Evolutionary conservation across 2,329 filamentous ascomycete genomes (phyloP), one percentile per base, ranked within the genome.

Genomic region (Sarocladiaceae sp.): DNA sequence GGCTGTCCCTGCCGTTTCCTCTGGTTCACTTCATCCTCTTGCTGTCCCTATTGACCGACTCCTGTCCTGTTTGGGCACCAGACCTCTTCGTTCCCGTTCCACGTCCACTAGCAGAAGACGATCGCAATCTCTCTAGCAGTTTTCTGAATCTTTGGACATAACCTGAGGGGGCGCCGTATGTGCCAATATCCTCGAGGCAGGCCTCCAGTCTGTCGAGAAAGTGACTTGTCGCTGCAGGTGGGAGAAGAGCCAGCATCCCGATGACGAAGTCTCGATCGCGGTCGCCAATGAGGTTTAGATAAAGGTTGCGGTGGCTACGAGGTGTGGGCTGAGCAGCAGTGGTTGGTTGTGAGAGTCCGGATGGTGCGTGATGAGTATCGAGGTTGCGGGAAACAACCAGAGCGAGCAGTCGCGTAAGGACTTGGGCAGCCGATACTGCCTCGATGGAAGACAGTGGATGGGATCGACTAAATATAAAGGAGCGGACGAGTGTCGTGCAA

Each of bases 391-490:
- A 55, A 4, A 69, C 65, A 3, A 78, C 66, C 13, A 62, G 57
- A 27, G 61, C 55, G 18, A 79, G 64, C 35, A 76, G 70, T 51
- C 66, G 67, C 1, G 77, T 57, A 2, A 78, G 63, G 0, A 70
- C 63, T 3, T 63, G 65, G 3, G 69, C 72, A 4, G 73, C 74
- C 2, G 67, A 70, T 21, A 62, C 56, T 3, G 66, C 62, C 50
- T 74, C 70, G 33, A 51, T 54, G 0, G 50, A 47, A 11, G 59
- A 52, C 0, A 72, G 62, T 1, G 68, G 66, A 6, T 51, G 54
- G 37, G 64, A 58, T 3, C 65, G 61, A 21, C 58, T 55, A 45
- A 64, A 62, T 11, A 76, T 62, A 13, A 65, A 56, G 26, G 64
- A 58, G 34, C 63, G 60, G 47, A 79, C 69, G 47, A 69, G 66